Base-by-base conservation (phyloP, 2,329 filamentous ascomycete genomes). In the Fusarium domesticum region DNA sequence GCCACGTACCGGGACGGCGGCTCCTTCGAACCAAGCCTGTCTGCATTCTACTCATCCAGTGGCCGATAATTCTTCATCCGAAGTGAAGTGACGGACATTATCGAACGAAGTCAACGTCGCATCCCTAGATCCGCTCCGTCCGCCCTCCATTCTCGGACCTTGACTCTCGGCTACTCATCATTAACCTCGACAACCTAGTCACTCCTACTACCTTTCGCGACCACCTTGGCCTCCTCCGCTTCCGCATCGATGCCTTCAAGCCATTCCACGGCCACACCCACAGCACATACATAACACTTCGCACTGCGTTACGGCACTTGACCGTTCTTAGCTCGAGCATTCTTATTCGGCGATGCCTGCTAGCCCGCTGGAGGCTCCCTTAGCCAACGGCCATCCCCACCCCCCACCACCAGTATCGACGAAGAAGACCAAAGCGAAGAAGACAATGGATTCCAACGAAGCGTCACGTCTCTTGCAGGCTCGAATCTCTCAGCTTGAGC, bases 401-500 rank as follows among this genome's bases (percentile, higher is more conserved):
- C 65, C 70, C 42, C 56, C 63, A 43, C 59, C 61, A 18, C 53
- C 78, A 36, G 68, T 71, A 37, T 70, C 80, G 44, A 71, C 73
- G 44, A 93, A 90, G 73, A 93, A 93, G 70, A 80, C 76, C 43
- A 95, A 95, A 72, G 81, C 78, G 57, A 95, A 95, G 73, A 95
- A 95, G 71, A 75, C 80, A 37, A 73, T 88, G 53, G 91, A 96
- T 65, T 87, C 89, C 16, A 88, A 82, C 59, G 93, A 97, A 69
- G 90, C 91, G 36, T 89, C 89, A 50, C 95, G 96, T 69, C 79
- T 96, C 53, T 80, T 98, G 39, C 86, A 91, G 51, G 89, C 91
- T 50, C 89, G 95, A 64, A 96, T 98, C 64, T 92, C 90, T 17
- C 93, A 97, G 71, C 75, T 98, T 47, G 93, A 98, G 68, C 87